Conservation (phyloP, 2,329 filamentous ascomycete species). For the Coniochaeta hoffmannii region DNA sequence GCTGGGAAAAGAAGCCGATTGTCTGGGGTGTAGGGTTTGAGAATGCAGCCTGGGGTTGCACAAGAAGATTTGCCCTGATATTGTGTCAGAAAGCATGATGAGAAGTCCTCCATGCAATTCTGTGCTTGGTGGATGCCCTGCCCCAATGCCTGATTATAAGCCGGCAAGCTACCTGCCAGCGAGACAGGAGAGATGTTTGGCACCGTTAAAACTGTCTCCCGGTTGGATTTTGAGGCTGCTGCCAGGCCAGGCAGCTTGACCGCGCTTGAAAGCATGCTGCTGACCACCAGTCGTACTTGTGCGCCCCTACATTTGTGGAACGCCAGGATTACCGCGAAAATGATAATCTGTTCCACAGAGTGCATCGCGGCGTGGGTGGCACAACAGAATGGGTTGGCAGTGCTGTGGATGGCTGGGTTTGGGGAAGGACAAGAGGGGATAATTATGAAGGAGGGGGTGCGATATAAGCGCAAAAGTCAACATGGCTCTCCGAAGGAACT, state of each 20-base stretch:
- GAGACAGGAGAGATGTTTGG: not conserved
- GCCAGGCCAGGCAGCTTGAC: not conserved
- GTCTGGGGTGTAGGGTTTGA: conserved; percentile 11
- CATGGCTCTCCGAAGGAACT: not conserved
- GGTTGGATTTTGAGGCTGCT: not conserved
- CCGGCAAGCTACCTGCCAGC: not conserved
- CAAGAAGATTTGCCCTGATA: conserved; percentile 13
- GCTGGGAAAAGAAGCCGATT: conserved; percentile 4
- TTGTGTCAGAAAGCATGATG: conserved; percentile 12
- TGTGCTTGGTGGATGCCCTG: no score
- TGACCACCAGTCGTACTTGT: not conserved
- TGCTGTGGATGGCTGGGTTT: not conserved
- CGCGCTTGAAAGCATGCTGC: not conserved
- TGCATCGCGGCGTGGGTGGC: not conserved
- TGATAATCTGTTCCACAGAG: not conserved
- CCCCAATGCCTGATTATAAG: not conserved
- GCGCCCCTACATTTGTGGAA: not conserved
- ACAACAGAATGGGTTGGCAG: not conserved
- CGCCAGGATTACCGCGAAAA: not conserved
- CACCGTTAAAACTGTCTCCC: not conserved
- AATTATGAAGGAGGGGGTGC: not conserved
- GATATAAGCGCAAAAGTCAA: not conserved
- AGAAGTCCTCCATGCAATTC: not conserved
- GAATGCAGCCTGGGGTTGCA: conserved; percentile 13
- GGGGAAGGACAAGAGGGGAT: not conserved